Conservation (phyloP, 1,284 basidiomycete species). For the Rhodotorula sp. region DNA sequence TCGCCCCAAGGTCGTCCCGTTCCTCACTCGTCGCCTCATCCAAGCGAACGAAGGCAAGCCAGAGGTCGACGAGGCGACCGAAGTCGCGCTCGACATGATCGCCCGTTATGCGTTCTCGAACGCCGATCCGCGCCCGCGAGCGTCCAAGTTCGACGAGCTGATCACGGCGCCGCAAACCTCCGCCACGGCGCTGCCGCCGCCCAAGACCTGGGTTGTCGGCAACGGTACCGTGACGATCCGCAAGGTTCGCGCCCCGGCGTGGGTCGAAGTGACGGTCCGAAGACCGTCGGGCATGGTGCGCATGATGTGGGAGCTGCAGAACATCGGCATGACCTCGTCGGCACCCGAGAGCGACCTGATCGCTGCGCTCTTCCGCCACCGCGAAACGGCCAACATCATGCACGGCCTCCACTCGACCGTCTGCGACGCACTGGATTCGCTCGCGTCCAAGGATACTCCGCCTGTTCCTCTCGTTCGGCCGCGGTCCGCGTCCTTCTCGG, state of each 20-base stretch:
- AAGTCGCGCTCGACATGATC: constrained; percentile 98
- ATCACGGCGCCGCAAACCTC: constrained; percentile 50
- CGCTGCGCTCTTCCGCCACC: constrained; percentile 43
- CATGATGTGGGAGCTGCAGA: constrained; percentile 82
- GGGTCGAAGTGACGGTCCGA: constrained; percentile 83
- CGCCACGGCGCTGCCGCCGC: constrained; percentile 48
- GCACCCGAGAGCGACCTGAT: constrained; percentile 64
- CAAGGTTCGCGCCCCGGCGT: constrained; percentile 70
- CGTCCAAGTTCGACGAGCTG: constrained; percentile 70
- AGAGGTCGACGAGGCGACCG: constrained; percentile 81
- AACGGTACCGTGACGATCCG: constrained; percentile 83
- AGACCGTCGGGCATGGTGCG: constrained; percentile 82
- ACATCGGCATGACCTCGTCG: constrained; percentile 69
- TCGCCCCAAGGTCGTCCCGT: constrained; percentile 75
- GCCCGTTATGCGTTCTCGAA: constrained; percentile 92
- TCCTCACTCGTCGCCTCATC: constrained; percentile 82
- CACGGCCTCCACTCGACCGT: constrained; percentile 29
- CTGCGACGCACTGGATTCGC: constrained; percentile 22
- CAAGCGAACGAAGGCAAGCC: constrained; percentile 78
- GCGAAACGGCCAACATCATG: constrained; percentile 38
- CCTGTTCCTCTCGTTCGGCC: constrained; percentile 19
- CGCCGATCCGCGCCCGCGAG: constrained; percentile 83
- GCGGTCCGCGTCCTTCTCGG: constrained; percentile 24
- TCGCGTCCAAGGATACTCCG: constrained; percentile 15
- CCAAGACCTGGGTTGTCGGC: constrained; percentile 82